These are phyloP conservation scores for Ceratocystis huliohia DNA, from an alignment of 2,329 filamentous ascomycete genomes.

Conservation along the genomic window DNA sequence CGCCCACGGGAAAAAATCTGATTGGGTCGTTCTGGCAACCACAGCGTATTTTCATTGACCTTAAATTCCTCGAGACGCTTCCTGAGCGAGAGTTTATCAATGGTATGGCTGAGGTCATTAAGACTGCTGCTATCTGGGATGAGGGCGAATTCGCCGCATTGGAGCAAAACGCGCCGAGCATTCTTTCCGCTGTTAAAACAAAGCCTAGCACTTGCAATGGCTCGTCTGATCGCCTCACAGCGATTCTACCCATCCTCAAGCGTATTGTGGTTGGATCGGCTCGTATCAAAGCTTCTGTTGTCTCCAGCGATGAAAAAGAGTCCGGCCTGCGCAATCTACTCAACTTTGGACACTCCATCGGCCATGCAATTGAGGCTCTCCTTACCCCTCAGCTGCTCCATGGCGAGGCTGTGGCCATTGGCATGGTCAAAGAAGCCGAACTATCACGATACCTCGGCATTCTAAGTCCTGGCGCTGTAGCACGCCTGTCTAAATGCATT, in stretches of 20 bases:
- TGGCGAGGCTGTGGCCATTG: conserved; percentile 89
- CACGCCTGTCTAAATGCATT: conserved; percentile 82
- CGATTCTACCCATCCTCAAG: conserved; percentile 59
- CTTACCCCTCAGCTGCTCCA: conserved; percentile 90
- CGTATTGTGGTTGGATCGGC: conserved; percentile 79
- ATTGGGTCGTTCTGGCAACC: conserved; percentile 97
- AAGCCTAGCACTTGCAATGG: conserved; percentile 30
- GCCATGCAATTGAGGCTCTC: conserved; percentile 91
- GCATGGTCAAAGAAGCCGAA: conserved; percentile 97
- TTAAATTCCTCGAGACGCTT: conserved; percentile 80
- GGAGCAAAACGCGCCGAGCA: conserved; percentile 65
- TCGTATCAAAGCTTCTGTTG: conserved; percentile 86
- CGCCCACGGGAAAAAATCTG: conserved; percentile 87
- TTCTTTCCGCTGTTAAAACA: conserved; percentile 40
- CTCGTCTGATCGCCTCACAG: conserved; percentile 43
- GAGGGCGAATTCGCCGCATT: conserved; percentile 73
- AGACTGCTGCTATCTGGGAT: conserved; percentile 94
- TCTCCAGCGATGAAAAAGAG: conserved; percentile 88
- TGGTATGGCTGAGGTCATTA: conserved; percentile 96
- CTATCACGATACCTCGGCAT: conserved; percentile 79
- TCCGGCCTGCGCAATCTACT: conserved; percentile 85
- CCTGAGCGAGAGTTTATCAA: conserved; percentile 92
- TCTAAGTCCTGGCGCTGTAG: conserved; percentile 73
- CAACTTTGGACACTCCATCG: conserved; percentile 97
- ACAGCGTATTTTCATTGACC: conserved; percentile 82